Conservation (phyloP, 2,329 filamentous ascomycete genomes). For the Scedosporium boydii region DNA sequence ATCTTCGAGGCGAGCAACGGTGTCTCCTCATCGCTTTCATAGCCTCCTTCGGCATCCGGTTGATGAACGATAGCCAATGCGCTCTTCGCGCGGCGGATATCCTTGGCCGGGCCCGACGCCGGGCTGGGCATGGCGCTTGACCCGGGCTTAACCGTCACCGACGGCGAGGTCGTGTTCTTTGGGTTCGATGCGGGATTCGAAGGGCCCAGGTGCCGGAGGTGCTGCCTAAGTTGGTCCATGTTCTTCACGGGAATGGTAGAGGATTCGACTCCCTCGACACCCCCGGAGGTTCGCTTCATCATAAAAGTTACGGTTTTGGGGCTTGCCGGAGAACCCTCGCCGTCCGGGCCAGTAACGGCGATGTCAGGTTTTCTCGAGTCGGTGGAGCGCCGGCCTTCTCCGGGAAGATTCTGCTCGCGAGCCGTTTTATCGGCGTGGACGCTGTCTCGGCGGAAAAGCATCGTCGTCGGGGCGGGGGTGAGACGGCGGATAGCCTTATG, state of each 20-base stretch:
- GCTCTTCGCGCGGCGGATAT: neutral
- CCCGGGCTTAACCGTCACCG: slow-evolving; percentile 56
- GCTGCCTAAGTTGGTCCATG: slow-evolving; percentile 51
- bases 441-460: slow-evolving; percentile 33
- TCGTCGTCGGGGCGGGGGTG: slow-evolving; percentile 70
- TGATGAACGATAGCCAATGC: neutral
- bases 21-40: slow-evolving; percentile 17
- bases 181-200: slow-evolving; percentile 59
- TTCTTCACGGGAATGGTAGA: slow-evolving; percentile 44
- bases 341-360: neutral
- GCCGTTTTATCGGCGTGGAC: slow-evolving; percentile 2
- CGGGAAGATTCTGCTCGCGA: neutral
- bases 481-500: slow-evolving; percentile 94
- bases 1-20: slow-evolving; percentile 12
- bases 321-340: slow-evolving; percentile 4
- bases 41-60: slow-evolving; percentile 9
- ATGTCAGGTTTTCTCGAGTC: neutral
- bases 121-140: neutral
- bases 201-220: slow-evolving; percentile 56
- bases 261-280: slow-evolving; percentile 36
- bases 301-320: slow-evolving; percentile 48
- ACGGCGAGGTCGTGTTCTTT: slow-evolving; percentile 49
- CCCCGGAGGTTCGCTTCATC: slow-evolving; percentile 47
- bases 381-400: neutral
- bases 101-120: neutral